These are phyloP conservation scores for Claviceps arundinis DNA, from an alignment of 2,329 filamentous ascomycete species.

Conservation along the genomic window DNA sequence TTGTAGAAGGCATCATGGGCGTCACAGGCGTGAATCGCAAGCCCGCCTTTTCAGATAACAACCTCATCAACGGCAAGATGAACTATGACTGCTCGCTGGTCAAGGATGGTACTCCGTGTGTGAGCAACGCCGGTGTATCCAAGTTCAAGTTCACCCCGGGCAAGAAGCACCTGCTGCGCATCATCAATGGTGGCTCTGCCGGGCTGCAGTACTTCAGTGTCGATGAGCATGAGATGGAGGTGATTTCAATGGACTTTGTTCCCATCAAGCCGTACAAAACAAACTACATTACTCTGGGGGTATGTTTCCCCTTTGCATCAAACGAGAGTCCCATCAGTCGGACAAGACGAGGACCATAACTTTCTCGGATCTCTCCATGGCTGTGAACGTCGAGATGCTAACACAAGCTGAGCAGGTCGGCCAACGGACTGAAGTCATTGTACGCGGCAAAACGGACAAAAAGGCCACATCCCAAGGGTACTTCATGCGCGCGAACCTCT, in stretches of 20 bases:
- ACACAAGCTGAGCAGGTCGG: constrained; percentile 15
- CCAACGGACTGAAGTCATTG: constrained; percentile 32
- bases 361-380: too few species aligned
- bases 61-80: constrained; percentile 28
- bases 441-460: constrained; percentile 21
- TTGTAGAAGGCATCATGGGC: constrained; percentile 10
- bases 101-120: neutral
- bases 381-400: too few species aligned
- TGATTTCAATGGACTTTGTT: constrained; percentile 46
- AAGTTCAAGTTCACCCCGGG: constrained; percentile 24
- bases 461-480: neutral
- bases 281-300: neutral
- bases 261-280: constrained; percentile 42
- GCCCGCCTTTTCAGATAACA: constrained; percentile 25
- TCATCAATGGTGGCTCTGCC: neutral
- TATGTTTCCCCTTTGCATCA: neutral
- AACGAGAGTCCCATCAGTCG: too few species aligned
- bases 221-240: constrained; percentile 42
- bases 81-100: neutral
- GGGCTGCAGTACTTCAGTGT: constrained; percentile 17
- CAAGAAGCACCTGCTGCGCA: neutral
- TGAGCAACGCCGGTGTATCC: neutral
- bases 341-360: too few species aligned
- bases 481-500: neutral
- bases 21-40: neutral